Evolutionary conservation across 2,329 filamentous ascomycete species (phyloP), one percentile per base, ranked within the genome.

Genomic region (Ophiocordyceps camponoti-leonardi): DNA sequence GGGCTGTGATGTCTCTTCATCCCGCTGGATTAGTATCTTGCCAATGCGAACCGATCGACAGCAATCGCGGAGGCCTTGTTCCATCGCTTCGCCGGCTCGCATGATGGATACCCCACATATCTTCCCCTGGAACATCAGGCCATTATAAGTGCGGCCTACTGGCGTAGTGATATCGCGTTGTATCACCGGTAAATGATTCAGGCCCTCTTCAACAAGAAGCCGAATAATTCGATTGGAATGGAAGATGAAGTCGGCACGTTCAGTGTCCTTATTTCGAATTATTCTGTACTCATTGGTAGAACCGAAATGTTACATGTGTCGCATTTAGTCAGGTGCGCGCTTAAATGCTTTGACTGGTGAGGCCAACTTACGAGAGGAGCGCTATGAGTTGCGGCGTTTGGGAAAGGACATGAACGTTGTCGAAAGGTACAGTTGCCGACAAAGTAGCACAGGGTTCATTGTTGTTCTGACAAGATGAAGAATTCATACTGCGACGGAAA

Each of bases 21-120:
- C 92, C 47, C 92, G 73, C 67, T 98, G 92, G 57, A 98, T 98
- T 54, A 98, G 69, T 51, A 98, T 98, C 72, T 98, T 98, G 52
- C 92, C 92, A 57, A 98, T 98, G 50, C 92, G 77, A 43, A 98
- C 92, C n/a, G 86, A 94, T 45, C 92, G 82, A 67, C 92, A 98
- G 67, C 92, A 98, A 64, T 98, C 90, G 49, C 92, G 76, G 49
- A 98, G 68, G 2, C 90, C 92, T 65, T 96, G 87, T 67, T 98
- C 92, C 92, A 98, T 98, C 48, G 90, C 86, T 67, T 98, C 92
- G 44, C 92, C 92, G 13, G 92, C 92, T 51, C 92, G 79, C 92
- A 98, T 96, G 56, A 98, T 98, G 7, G 86, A 94, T 16, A 98
- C 92, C 46, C 92, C 92, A 59, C 92, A 98, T 54, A 98, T 98